Percentiles rank a stretch among this genome's conserved stretches.
Conservation (phyloP, 1,139 yeast species). For the Saccharomyces hybrid region DNA sequence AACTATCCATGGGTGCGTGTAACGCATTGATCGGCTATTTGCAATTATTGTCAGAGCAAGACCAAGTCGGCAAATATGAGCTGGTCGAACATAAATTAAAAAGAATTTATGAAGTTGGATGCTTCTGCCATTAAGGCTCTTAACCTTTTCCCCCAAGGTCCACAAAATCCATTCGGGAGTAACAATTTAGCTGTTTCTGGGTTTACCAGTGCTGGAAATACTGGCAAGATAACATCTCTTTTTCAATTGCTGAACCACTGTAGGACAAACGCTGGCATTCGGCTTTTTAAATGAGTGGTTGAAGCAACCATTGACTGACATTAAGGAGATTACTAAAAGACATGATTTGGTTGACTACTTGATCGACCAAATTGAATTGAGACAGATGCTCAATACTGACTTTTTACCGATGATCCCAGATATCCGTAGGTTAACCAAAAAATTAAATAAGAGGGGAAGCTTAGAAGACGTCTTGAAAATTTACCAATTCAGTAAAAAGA, state of each 20-base stretch:
- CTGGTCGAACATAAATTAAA: conserved; percentile 61
- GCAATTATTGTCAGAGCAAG: conserved; percentile 48
- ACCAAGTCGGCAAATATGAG: conserved; percentile 46
- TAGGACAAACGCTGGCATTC: conserved; percentile 76
- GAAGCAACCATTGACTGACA: conserved; percentile 80
- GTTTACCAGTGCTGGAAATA: conserved; percentile 34
- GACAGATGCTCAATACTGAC: conserved; percentile 61
- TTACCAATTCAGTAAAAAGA: conserved; percentile 63
- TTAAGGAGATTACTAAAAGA: conserved; percentile 52
- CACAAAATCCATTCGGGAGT: conserved; percentile 13
- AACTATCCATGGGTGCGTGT: conserved; percentile 34
- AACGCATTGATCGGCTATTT: conserved; percentile 41
- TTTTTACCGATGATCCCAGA: conserved; percentile 75
- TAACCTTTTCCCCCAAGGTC: conserved; percentile 60
- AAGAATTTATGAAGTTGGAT: conserved; percentile 80
- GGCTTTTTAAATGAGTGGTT: conserved; percentile 86
- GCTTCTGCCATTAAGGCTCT: conserved; percentile 84
- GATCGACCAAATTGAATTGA: conserved; percentile 58
- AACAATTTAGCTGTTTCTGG: conserved; percentile 17
- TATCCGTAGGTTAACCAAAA: conserved; percentile 63
- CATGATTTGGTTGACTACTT: conserved; percentile 67
- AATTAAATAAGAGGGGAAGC: conserved; percentile 46
- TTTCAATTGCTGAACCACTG: conserved; percentile 82
- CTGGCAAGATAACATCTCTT: conserved; percentile 52
- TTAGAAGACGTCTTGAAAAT: conserved; percentile 88